Percentiles rank a stretch among this genome's conserved stretches.
These are phyloP conservation scores for Afroboletus lepidellus DNA, from an alignment of 1,284 basidiomycete genomes.

Conservation along the genomic window DNA sequence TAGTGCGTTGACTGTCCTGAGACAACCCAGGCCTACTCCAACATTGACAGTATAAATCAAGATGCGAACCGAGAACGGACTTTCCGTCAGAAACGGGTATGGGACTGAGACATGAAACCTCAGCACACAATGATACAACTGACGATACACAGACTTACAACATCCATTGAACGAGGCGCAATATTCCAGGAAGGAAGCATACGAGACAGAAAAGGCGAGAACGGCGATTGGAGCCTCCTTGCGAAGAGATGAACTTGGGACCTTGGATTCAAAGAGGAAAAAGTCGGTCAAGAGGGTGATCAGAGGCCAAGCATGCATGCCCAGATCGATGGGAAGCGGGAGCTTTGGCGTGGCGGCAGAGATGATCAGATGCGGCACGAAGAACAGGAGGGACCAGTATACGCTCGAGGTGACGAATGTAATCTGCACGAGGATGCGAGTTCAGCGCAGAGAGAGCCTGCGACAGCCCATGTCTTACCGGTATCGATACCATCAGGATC, in stretches of 20 bases:
- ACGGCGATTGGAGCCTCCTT: constrained; percentile 47
- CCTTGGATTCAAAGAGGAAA: constrained; percentile 57
- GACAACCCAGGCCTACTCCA: constrained; percentile 53
- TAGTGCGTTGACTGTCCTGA: constrained; percentile 54
- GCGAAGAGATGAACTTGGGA: constrained; percentile 29
- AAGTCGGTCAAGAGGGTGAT: constrained; percentile 39
- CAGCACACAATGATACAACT: background rate
- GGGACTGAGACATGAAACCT: constrained; percentile 50
- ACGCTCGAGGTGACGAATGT: constrained; percentile 67
- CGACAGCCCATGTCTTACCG: constrained; percentile 18
- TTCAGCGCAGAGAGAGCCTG: constrained; percentile 1
- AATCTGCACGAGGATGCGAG: constrained; percentile 39
- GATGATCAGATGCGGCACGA: constrained; percentile 55
- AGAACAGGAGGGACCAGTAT: constrained; percentile 67
- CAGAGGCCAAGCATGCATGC: constrained; percentile 66
- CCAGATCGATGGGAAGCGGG: constrained; percentile 62
- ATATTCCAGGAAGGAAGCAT: constrained; percentile 51
- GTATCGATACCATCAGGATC: constrained; percentile 30
- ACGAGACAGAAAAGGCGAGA: constrained; percentile 47
- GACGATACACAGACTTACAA: background rate
- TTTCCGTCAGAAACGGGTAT: constrained; percentile 77
- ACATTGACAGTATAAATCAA: constrained; percentile 62
- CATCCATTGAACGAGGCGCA: background rate
- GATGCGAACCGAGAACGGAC: constrained; percentile 49
- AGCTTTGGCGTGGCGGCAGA: constrained; percentile 35